phyloP scores from a whole-genome alignment of 2,329 filamentous ascomycete species.

The Diplodia seriata region DNA sequence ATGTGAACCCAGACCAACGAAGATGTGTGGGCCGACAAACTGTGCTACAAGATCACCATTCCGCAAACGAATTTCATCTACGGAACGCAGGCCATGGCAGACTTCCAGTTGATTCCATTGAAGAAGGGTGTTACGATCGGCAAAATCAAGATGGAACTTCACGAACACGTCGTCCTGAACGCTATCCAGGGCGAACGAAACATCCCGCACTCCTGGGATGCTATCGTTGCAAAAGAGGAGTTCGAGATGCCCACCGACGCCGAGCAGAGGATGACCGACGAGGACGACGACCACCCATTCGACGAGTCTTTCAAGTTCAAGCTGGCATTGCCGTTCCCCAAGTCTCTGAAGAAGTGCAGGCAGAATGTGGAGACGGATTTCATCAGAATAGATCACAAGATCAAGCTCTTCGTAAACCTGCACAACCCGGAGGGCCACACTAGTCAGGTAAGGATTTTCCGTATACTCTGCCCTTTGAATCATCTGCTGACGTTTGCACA shows the following conservation, averaged over 20 bases:
- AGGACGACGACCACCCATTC: constrained; percentile 46
- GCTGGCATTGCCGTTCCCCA: constrained; percentile 72
- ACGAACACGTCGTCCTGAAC: constrained; percentile 67
- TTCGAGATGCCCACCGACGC: constrained; percentile 47
- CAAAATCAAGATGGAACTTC: constrained; percentile 78
- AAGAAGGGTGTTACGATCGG: constrained; percentile 87
- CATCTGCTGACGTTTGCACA: constrained; percentile 43
- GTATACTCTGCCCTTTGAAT: neutral
- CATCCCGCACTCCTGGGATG: constrained; percentile 38
- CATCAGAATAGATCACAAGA: constrained; percentile 91
- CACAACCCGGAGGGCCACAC: constrained; percentile 95
- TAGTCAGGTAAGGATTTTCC: constrained; percentile 70
- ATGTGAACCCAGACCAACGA: constrained; percentile 70
- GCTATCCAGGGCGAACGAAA: constrained; percentile 42
- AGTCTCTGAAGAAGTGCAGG: constrained; percentile 79
- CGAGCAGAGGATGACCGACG: constrained; percentile 35
- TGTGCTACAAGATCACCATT: constrained; percentile 92
- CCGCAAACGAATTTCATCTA: constrained; percentile 95
- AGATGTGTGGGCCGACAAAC: constrained; percentile 97
- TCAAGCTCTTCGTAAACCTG: constrained; percentile 88
- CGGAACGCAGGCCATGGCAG: constrained; percentile 81
- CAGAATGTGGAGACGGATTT: constrained; percentile 89
- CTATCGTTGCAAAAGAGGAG: constrained; percentile 45
- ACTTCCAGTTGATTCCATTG: constrained; percentile 86
- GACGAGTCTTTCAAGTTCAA: constrained; percentile 68